Evolutionary conservation across 1,284 basidiomycete genomes (phyloP).

Genomic region (Schizopora paradoxa): DNA sequence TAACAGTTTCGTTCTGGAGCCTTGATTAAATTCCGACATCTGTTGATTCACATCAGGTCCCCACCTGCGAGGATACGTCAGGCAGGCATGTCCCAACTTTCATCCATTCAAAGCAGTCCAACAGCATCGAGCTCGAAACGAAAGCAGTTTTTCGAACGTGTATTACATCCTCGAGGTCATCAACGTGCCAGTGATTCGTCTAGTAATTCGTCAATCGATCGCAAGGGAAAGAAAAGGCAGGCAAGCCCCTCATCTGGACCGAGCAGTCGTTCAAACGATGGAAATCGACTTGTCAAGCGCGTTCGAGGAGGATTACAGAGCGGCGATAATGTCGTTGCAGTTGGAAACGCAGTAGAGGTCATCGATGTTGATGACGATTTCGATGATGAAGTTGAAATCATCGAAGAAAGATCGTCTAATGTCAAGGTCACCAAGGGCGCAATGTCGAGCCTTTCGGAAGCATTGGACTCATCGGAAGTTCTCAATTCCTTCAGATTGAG

Average conservation of each 20-base stretch:
- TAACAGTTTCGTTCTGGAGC: constrained; percentile 26
- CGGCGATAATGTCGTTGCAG: constrained; percentile 5
- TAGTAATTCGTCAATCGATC: no score
- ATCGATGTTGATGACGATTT: constrained; percentile 32
- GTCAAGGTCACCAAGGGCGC: constrained; percentile 9
- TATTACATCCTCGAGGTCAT: constrained; percentile 13
- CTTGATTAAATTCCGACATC: constrained; percentile 12
- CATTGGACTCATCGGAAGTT: constrained; percentile 31
- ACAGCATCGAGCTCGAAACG: constrained; percentile 2
- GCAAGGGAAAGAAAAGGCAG: constrained; percentile 22
- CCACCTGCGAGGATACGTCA: constrained; percentile 8
- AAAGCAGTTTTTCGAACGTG: constrained; percentile 4
- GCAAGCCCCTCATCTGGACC: constrained; percentile 15
- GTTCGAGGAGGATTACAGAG: constrained; percentile 18
- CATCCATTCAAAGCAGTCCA: constrained; percentile 22
- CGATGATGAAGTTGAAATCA: constrained; percentile 5
- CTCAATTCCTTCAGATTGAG: constrained; percentile 48
- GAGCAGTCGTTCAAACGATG: constrained; percentile 2
- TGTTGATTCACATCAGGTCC: constrained; percentile 11
- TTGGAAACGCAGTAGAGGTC: constrained; percentile 33
- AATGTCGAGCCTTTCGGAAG: constrained; percentile 27
- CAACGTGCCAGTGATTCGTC: not conserved
- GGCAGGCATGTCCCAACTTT: constrained; percentile 2
- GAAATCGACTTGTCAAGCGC: constrained; percentile 25
- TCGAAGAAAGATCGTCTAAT: constrained; percentile 1